phyloP scores from a whole-genome alignment of 495 filamentous ascomycete species.

The Hyphodiscus hymeniophilus region DNA sequence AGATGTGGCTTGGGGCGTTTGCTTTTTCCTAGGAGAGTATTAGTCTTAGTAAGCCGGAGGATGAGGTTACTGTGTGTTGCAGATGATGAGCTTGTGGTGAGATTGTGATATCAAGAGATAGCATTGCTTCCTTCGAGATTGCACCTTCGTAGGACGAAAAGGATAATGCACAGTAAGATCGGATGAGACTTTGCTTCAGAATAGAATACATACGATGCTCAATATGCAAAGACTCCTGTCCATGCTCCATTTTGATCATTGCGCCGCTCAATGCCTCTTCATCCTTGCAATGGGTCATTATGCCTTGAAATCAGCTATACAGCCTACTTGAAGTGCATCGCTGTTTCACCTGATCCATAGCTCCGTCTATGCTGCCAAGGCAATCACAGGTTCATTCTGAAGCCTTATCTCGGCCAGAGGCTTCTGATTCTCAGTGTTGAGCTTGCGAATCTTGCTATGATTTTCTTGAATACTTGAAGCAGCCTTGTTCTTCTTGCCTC shows the following conservation, averaged over 20 bases:
- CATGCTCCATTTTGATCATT: background rate
- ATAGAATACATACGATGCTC: background rate
- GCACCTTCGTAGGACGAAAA: too few relatives aligned
- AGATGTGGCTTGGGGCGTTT: slow-evolving; percentile 50
- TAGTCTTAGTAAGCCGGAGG: slow-evolving; percentile 3
- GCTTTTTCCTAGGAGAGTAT: slow-evolving; percentile 48
- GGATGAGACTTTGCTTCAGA: background rate
- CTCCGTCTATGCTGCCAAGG: background rate
- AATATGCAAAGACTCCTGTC: background rate
- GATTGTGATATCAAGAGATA: too few relatives aligned
- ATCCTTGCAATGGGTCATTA: background rate
- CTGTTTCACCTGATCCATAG: background rate
- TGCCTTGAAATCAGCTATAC: background rate
- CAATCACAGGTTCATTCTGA: slow-evolving; percentile 1
- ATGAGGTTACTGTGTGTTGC: slow-evolving; percentile 17
- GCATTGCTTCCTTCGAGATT: too few relatives aligned
- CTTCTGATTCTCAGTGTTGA: slow-evolving; percentile 7
- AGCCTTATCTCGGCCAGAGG: slow-evolving; percentile 8
- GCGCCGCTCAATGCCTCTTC: slow-evolving; percentile 11
- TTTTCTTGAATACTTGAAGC: slow-evolving; percentile 35
- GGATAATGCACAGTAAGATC: background rate
- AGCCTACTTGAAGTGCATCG: too few relatives aligned
- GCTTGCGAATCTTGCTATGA: slow-evolving; percentile 1
- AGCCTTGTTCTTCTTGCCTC: slow-evolving; percentile 44
- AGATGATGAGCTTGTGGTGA: slow-evolving; percentile 9